Evolutionary conservation across 495 filamentous ascomycete species (phyloP).

Genomic region (Lasiosphaeria ovina): DNA sequence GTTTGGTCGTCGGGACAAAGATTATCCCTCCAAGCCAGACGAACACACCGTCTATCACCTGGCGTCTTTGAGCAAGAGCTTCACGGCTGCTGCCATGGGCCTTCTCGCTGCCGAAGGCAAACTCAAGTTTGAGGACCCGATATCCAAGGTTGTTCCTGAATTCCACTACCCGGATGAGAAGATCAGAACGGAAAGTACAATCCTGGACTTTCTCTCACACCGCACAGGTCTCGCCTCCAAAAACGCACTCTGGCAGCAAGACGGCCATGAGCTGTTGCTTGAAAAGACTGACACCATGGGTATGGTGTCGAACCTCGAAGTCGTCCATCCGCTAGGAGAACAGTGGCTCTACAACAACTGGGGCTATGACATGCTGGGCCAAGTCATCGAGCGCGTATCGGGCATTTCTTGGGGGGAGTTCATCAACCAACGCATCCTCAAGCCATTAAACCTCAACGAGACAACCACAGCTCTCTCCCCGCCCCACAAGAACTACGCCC

Average conservation of each 20-base stretch:
- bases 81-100: conserved; percentile 32
- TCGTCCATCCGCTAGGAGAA: neutral
- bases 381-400: neutral
- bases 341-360: conserved; percentile 1
- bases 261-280: conserved; percentile 12
- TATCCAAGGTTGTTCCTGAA: conserved; percentile 10
- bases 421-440: neutral
- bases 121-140: conserved; percentile 24
- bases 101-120: conserved; percentile 34
- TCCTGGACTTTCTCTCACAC: conserved; percentile 16
- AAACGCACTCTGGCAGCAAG: conserved; percentile 13
- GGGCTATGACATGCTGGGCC: neutral
- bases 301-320: conserved; percentile 6
- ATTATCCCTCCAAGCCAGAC: conserved; percentile 15
- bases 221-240: conserved; percentile 11
- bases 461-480: neutral
- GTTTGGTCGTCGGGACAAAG: conserved; percentile 7
- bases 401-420: neutral
- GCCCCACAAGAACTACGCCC: neutral
- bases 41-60: conserved; percentile 36
- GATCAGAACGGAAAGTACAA: conserved; percentile 1
- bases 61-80: conserved; percentile 35
- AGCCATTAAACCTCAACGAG: neutral
- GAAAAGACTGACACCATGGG: conserved; percentile 4
- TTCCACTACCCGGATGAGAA: conserved; percentile 11